Conservation (phyloP, 2,329 filamentous ascomycete species). For the Epichloe hybrida region DNA sequence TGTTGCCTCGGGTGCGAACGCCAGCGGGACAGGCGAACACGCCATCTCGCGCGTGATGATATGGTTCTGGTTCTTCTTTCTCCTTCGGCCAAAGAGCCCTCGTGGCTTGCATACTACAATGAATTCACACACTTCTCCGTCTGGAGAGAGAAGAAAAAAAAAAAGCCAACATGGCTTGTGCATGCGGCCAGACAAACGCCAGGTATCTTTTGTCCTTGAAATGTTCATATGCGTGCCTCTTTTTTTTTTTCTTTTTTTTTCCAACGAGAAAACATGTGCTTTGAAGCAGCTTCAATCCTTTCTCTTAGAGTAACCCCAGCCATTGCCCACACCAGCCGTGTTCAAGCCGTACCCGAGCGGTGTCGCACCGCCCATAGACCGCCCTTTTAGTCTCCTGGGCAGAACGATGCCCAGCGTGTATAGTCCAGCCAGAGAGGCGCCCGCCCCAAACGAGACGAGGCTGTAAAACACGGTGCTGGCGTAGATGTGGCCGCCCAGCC, state of each 20-base stretch:
- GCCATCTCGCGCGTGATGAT: not conserved
- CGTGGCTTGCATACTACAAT: not conserved
- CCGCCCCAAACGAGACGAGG: conserved; percentile 44
- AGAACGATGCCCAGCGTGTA: conserved; percentile 49
- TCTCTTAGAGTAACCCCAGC: conserved; percentile 46
- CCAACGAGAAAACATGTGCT: not conserved
- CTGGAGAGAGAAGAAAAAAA: no score
- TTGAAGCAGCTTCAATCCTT: conserved; percentile 7
- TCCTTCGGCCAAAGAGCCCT: not conserved
- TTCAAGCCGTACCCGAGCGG: conserved; percentile 42
- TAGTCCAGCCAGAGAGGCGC: conserved; percentile 37
- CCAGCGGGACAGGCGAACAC: not conserved
- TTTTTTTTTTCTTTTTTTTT: no score
- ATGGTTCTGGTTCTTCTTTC: not conserved
- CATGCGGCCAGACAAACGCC: not conserved
- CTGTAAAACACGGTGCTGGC: conserved; percentile 51
- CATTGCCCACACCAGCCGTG: conserved; percentile 33
- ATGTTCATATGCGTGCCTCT: not conserved
- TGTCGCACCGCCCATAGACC: conserved; percentile 41
- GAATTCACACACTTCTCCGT: no score
- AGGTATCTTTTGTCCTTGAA: not conserved
- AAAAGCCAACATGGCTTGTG: no score
- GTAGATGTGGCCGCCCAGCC: conserved; percentile 50
- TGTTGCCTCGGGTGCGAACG: conserved; percentile 27
- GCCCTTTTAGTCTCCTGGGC: conserved; percentile 36